Evolutionary conservation across 306 rosid genomes (phyloP).

Genomic region (Prunus armeniaca): DNA sequence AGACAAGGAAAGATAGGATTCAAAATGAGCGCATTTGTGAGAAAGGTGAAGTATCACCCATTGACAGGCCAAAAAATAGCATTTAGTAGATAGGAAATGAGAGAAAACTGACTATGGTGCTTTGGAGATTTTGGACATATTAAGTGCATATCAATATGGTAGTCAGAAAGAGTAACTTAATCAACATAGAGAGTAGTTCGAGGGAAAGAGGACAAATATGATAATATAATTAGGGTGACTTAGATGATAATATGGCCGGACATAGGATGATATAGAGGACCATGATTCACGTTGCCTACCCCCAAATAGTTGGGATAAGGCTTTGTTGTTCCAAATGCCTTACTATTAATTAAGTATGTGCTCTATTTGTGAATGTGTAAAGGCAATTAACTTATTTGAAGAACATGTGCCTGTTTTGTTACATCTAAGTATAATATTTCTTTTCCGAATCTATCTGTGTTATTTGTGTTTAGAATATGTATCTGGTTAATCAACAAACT

Average conservation of each 20-base stretch:
- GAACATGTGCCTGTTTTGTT: background rate
- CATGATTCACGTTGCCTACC: background rate
- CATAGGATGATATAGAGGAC: background rate
- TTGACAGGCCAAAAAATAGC: background rate
- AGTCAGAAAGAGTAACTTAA: background rate
- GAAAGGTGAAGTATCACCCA: background rate
- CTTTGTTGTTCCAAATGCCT: background rate
- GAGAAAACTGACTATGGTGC: background rate
- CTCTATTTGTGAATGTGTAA: background rate
- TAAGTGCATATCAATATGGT: too few species aligned
- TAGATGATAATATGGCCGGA: background rate
- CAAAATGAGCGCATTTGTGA: background rate
- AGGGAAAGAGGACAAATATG: background rate
- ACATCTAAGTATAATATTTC: background rate
- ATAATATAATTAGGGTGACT: background rate
- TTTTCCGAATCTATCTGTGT: background rate
- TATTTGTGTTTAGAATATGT: background rate
- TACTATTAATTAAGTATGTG: background rate
- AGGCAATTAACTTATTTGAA: background rate
- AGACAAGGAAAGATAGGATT: background rate
- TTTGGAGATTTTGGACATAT: too few species aligned
- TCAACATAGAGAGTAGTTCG: background rate
- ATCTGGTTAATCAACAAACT: background rate
- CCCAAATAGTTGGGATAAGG: background rate
- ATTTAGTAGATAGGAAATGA: background rate